These are phyloP conservation scores for Nicotiana noctiflora DNA, from an alignment of 257 asterid genomes.

Conservation along the genomic window DNA sequence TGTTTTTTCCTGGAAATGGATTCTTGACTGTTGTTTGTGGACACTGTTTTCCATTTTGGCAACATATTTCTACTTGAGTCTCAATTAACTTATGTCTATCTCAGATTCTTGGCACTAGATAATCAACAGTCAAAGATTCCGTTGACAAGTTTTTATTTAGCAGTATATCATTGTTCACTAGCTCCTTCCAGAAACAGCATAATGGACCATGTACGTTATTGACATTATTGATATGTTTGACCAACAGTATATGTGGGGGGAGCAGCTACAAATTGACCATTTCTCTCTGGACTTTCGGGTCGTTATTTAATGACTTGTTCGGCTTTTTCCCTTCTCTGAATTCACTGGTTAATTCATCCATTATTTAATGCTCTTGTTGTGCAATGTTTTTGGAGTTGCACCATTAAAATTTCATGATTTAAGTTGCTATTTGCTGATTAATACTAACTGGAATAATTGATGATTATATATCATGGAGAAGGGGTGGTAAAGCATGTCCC, in stretches of 20 bases:
- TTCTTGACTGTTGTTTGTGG: neutral
- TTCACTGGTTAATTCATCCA: neutral
- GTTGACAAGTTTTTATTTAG: neutral
- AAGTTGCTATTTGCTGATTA: neutral
- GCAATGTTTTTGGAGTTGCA: neutral
- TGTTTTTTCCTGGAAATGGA: neutral
- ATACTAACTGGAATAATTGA: neutral
- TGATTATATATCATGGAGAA: neutral
- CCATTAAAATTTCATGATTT: neutral
- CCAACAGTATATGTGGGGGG: slow-evolving; percentile 4
- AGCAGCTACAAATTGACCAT: neutral
- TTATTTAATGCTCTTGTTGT: neutral
- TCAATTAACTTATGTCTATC: neutral
- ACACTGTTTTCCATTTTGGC: neutral
- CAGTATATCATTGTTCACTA: neutral
- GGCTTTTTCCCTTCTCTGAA: neutral
- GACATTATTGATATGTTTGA: neutral
- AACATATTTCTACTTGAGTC: neutral
- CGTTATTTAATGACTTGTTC: neutral
- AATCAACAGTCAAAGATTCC: neutral
- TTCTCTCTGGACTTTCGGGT: neutral
- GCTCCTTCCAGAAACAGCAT: neutral
- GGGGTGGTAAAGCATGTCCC: neutral
- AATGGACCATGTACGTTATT: neutral
- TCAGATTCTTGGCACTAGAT: neutral